Evolutionary conservation across 2,329 filamentous ascomycete genomes (phyloP), one percentile per base, ranked within the genome.

Genomic region (Xylaria sp.): DNA sequence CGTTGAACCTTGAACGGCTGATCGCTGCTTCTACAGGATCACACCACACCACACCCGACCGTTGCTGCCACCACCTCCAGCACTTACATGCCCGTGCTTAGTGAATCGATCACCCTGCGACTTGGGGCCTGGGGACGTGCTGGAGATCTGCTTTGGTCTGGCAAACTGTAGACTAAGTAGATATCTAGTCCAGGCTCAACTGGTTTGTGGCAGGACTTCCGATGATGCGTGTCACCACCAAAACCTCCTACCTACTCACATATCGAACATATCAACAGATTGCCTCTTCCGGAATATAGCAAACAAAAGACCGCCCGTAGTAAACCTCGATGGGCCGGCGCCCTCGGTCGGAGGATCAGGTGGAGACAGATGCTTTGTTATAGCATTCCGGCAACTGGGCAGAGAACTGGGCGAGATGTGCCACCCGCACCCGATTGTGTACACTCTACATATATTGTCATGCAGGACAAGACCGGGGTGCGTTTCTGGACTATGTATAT

Each of bases 11-110:
- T 47, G 51, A 59, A 51, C 44, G 37, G 54, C 40, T 49, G 48
- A 58, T 63, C 48, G 52, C 56, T 51, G 52, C 53, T 65, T 63
- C 60, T 58, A 54, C 19, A 54, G 54, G 35, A 49, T 58, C 56
- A 48, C 37, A 41, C 55, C 52, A 52, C 51, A 48, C 6, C 55
- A 40, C 59, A 48, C 38, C 17, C 35, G 21, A 38, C 47, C 13
- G 33, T 38, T 35, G 29, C 29, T 9, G 23, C 46, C 35, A n/a
- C 29, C n/a, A n/a, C n/a, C n/a, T n/a, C n/a, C n/a, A n/a, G n/a
- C n/a, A n/a, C n/a, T n/a, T n/a, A n/a, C n/a, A n/a, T n/a, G n/a
- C n/a, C n/a, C n/a, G n/a, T n/a, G n/a, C n/a, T n/a, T n/a, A n/a
- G n/a, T n/a, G n/a, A n/a, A n/a, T n/a, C n/a, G n/a, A n/a, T n/a